phyloP scores from a whole-genome alignment of 768 basidiomycete genomes.

The Lactarius akahatsu region DNA sequence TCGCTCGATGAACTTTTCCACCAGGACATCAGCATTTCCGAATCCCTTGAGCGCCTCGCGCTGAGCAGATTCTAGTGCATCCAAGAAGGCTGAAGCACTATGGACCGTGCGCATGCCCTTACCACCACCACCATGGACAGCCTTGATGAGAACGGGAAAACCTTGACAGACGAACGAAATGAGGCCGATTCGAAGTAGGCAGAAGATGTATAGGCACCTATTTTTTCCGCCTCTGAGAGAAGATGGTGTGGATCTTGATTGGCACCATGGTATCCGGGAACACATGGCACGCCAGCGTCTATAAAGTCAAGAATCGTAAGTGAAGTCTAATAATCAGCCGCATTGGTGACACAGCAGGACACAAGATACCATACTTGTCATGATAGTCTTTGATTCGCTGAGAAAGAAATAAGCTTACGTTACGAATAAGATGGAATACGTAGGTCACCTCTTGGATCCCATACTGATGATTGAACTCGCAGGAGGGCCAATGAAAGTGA shows the following conservation, averaged over 20 bases:
- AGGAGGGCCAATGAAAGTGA: constrained; percentile 91
- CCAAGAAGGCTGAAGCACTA: constrained; percentile 65
- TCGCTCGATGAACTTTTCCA: constrained; percentile 85
- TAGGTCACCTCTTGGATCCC: constrained; percentile 87
- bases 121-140: constrained; percentile 93
- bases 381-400: constrained; percentile 94
- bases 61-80: constrained; percentile 82
- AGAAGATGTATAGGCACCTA: constrained; percentile 45
- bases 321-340: constrained; percentile 10
- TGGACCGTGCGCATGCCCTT: constrained; percentile 91
- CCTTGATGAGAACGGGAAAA: constrained; percentile 93
- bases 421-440: neutral
- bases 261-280: constrained; percentile 89
- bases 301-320: neutral
- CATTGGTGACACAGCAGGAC: neutral
- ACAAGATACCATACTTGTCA: constrained; percentile 55
- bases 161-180: constrained; percentile 40
- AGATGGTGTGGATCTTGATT: constrained; percentile 77
- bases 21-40: constrained; percentile 79
- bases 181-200: neutral
- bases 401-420: neutral
- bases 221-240: constrained; percentile 62
- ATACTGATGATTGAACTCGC: constrained; percentile 85
- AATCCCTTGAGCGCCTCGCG: constrained; percentile 88
- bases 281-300: constrained; percentile 90